Percentiles rank a stretch among this genome's conserved stretches.
phyloP scores from a whole-genome alignment of 257 asterid species.

The Thymus quinquecostatus region DNA sequence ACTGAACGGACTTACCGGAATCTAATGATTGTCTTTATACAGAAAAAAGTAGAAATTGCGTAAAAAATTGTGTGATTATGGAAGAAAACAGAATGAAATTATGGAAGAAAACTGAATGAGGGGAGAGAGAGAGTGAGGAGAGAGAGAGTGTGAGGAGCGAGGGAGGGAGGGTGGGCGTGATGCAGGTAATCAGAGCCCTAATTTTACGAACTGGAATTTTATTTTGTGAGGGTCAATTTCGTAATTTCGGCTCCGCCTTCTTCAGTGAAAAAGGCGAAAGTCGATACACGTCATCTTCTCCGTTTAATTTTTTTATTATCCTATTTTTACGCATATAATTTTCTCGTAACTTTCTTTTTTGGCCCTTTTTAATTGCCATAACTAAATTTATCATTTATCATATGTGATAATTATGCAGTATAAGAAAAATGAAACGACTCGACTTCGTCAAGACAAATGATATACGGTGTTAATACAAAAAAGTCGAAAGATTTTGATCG shows the following conservation, averaged over 20 bases:
- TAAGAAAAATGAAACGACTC: no score
- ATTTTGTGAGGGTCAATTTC: slow-evolving; percentile 41
- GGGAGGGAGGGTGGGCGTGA: slow-evolving; percentile 52
- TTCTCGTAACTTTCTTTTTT: no score
- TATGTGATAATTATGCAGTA: no score
- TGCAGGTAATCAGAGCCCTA: slow-evolving; percentile 63
- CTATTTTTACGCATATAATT: no score
- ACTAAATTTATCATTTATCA: no score
- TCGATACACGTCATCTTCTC: no score
- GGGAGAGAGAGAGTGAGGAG: slow-evolving; percentile 41
- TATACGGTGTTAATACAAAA: no score
- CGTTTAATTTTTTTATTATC: no score
- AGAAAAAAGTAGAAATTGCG: slow-evolving; percentile 1
- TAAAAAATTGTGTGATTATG: slow-evolving; percentile 24
- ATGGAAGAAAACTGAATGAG: slow-evolving; percentile 31
- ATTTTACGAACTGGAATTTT: slow-evolving; percentile 28
- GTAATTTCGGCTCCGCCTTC: background rate
- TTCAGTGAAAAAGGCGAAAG: no score
- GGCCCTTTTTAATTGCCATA: no score
- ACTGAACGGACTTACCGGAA: slow-evolving; percentile 30
- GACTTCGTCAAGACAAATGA: no score
- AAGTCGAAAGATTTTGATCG: no score
- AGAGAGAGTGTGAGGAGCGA: background rate
- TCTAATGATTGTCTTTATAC: slow-evolving; percentile 27
- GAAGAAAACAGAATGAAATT: slow-evolving; percentile 26